A percentile compares a stretch with the other conserved stretches of the same genome.
Evolutionary conservation across 2,329 filamentous ascomycete genomes (phyloP).

Genomic region (Ceratocystis ficicola): DNA sequence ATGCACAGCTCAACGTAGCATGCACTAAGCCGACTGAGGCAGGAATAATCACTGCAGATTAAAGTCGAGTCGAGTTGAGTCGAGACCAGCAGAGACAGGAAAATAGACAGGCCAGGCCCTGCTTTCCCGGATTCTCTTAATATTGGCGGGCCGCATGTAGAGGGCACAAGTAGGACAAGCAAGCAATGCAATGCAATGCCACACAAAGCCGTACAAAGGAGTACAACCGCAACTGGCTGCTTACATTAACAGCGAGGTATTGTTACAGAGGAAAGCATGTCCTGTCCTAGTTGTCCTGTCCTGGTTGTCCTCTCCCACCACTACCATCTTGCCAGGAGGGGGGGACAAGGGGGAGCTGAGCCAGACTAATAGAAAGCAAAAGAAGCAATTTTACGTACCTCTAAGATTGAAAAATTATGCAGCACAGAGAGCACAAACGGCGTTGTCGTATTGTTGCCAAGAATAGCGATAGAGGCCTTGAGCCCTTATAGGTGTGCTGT

Average conservation of each 20-base stretch:
- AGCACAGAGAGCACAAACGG: not conserved
- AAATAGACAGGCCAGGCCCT: slow-evolving; percentile 7
- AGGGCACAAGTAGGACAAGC: not conserved
- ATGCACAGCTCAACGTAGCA: slow-evolving; percentile 10
- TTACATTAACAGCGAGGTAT: not conserved
- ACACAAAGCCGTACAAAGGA: not conserved
- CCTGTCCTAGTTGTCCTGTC: not conserved
- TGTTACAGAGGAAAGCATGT: not conserved
- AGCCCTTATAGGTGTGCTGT: too few species aligned
- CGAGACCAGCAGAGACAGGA: not conserved
- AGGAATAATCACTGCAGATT: slow-evolving; percentile 10
- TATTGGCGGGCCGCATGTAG: slow-evolving; percentile 10
- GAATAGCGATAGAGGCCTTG: too few species aligned
- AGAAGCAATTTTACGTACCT: slow-evolving; percentile 4
- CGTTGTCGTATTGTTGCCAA: not conserved
- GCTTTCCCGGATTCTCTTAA: slow-evolving; percentile 3
- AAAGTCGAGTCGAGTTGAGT: slow-evolving; percentile 5
- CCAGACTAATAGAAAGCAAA: not conserved
- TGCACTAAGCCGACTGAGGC: slow-evolving; percentile 11
- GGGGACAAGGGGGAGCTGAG: not conserved
- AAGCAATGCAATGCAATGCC: not conserved
- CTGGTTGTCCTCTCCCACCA: too few species aligned
- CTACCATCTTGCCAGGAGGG: too few species aligned
- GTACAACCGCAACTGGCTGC: not conserved
- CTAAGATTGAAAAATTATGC: not conserved